Evolutionary conservation across 495 filamentous ascomycete genomes (phyloP), one percentile per base, ranked within the genome.

Genomic region (Penicillium antarcticum): DNA sequence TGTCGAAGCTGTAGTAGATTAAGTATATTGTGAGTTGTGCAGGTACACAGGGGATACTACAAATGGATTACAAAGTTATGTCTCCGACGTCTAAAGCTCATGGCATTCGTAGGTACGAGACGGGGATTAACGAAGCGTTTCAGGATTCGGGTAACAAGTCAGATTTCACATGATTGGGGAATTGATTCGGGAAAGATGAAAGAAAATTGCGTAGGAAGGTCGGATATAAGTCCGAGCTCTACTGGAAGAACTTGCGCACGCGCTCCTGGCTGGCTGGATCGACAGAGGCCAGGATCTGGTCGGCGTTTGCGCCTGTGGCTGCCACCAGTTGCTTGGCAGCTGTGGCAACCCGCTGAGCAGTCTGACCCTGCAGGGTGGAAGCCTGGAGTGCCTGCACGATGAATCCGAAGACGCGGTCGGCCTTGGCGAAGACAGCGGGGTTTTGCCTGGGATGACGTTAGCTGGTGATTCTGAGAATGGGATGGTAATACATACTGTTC

Each of bases 371-470:
- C 31, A 98, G 72, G 14, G 91, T 94, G 67, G 95, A 90, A 18
- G 88, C 86, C 56, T 96, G 91, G 24, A 98, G 80, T 34, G 94
- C 94, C 67, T 89, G 86, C 41, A 81, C 88, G 26, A 97, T 87
- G 61, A 81, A 86, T 31, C 85, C 79, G 58, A 98, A 97, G 32
- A 90, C 80, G 58, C 89, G 87, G 48, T 80, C 79, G 10, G 89
- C 82, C 59, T 92, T 86, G 33, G 68, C 71, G 49, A 87, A 74
- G 44, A 96, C 88, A 16, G 82, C 87, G 1, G 90, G 88, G 65
- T 97, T 91, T 86, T 89, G 87, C 66, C 94, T 98, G 46, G 17
- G 36, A 12, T 16, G 37, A 55, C 14, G 52, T 70, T 56, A 68
- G 57, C 37, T 33, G 5, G 29, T 4, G 8, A 35, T 38, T 9